Base-by-base conservation (phyloP, 176 grass and related monocot species). In the Musa acuminata region DNA sequence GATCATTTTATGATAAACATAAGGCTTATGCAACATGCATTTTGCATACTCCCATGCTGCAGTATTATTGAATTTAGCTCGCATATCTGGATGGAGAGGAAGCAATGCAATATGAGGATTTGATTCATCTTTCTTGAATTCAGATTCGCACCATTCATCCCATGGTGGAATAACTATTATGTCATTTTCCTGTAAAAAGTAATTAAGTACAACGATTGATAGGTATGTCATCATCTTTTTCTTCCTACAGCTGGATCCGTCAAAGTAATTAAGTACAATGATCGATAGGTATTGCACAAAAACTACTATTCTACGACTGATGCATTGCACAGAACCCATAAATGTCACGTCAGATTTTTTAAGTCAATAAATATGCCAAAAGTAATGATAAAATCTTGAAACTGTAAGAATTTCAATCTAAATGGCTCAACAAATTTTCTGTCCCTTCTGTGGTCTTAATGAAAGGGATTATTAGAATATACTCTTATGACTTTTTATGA, bases 21-120 rank as follows among this genome's bases (percentile, higher is more conserved):
- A 98, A 72, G 90, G 90, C 20, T 80, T 89, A 65, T 90, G 86
- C 24, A 78, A 22, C 95, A 98, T 98, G 77, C 64, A 87, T 76
- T 89, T 89, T 55, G 95, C 95, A 91, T 98, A 98, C 72, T 78
- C 87, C 95, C 95, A 98, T 60, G 95, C 95, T 19, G 95, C 95
- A 50, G 90, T 93, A 80, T 81, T 86, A 58, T 98, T 98, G 77
- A 98, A 98, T 79, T 98, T 98, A 64, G 81, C 84, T 67, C 86
- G 84, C 64, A 94, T 67, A 77, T 91, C 86, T 65, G 88, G 88
- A 80, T 85, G 87, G 43, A 98, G 80, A 35, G 85, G 90, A 83
- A 93, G 83, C 57, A 91, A 67, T 49, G 90, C 95, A 78, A 98
- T 98, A 77, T 98, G 95, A 69, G 95, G 90, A 72, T 98, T 83